phyloP scores from a whole-genome alignment of 768 basidiomycete species.

The Trametes elegans region DNA sequence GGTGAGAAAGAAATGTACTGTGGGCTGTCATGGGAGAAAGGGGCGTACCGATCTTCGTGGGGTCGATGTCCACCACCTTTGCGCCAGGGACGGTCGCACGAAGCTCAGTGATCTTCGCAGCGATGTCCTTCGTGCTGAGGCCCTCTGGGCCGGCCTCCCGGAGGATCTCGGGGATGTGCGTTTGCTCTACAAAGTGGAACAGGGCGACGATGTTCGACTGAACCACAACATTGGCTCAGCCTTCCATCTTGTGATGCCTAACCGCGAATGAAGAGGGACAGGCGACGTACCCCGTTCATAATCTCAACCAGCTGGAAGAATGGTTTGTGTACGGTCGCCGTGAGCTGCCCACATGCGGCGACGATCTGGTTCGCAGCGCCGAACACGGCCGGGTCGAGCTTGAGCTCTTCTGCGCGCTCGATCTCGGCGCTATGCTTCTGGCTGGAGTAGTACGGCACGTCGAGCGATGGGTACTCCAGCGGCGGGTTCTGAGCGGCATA shows the following conservation, averaged over 20 bases:
- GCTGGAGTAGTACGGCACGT: neutral
- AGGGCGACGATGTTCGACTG: no score
- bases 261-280: no score
- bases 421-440: neutral
- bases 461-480: constrained; percentile 9
- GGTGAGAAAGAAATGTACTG: neutral
- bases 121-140: constrained; percentile 43
- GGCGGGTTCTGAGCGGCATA: constrained; percentile 25
- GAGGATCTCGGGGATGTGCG: constrained; percentile 66
- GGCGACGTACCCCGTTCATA: constrained; percentile 37
- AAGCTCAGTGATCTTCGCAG: constrained; percentile 2
- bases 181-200: constrained; percentile 65
- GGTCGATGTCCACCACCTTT: constrained; percentile 18
- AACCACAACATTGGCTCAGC: no score
- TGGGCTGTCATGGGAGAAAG: constrained; percentile 9
- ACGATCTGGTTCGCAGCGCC: constrained; percentile 19
- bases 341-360: constrained; percentile 19
- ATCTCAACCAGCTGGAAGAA: constrained; percentile 66
- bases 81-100: neutral
- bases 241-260: no score
- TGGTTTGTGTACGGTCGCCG: constrained; percentile 20
- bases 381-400: constrained; percentile 12
- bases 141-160: constrained; percentile 56
- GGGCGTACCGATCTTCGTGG: constrained; percentile 47
- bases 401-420: constrained; percentile 13